Percentiles rank a stretch among this genome's conserved stretches.
Evolutionary conservation across 805 yeast genomes (phyloP).

Genomic region (Sugiyamaella marilandica): DNA sequence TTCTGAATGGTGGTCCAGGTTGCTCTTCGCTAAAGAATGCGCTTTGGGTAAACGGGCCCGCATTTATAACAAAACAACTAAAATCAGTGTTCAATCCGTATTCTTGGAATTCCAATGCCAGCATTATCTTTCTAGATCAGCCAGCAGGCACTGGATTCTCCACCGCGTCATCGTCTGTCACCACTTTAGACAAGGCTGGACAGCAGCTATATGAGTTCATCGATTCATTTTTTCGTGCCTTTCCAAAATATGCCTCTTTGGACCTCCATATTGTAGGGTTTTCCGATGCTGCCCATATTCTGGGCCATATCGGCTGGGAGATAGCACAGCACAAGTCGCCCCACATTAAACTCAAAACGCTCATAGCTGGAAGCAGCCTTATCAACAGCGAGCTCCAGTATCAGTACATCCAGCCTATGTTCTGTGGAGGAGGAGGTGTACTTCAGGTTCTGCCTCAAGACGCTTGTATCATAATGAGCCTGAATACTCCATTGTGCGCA

Average conservation of each 20-base stretch:
- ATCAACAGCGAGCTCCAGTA: conserved; percentile 80
- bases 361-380: conserved; percentile 87
- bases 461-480: conserved; percentile 61
- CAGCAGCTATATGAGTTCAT: conserved; percentile 81
- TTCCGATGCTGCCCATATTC: conserved; percentile 89
- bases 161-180: conserved; percentile 58
- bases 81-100: conserved; percentile 74
- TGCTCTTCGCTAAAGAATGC: conserved; percentile 89
- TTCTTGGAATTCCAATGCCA: conserved; percentile 90
- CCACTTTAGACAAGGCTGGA: conserved; percentile 75
- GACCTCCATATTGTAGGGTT: conserved; percentile 88
- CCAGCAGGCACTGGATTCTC: conserved; percentile 94
- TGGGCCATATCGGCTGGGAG: conserved; percentile 69
- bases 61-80: conserved; percentile 58
- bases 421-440: conserved; percentile 82
- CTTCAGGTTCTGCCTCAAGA: conserved; percentile 61
- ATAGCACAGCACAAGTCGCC: conserved; percentile 43
- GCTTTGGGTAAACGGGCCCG: conserved; percentile 88
- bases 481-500: conserved; percentile 60
- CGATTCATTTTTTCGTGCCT: conserved; percentile 74
- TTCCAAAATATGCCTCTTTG: conserved; percentile 58
- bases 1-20: conserved; percentile 97
- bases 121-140: conserved; percentile 86
- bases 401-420: conserved; percentile 81
- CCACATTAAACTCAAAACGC: conserved; percentile 63